Conservation (phyloP, 1,284 basidiomycete species). For the Heterobasidion parviporum region DNA sequence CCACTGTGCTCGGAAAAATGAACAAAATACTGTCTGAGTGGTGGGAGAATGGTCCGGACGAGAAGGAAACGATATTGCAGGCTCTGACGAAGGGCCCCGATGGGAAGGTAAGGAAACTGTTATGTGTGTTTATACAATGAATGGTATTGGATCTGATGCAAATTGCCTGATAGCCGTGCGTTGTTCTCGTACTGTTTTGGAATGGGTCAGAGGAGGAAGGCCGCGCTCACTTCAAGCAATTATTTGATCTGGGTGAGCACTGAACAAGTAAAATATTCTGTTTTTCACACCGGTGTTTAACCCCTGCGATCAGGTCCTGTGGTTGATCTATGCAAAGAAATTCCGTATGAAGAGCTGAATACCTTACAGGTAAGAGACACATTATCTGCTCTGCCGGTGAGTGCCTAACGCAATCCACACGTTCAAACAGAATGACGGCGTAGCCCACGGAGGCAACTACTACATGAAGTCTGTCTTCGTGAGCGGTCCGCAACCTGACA, state of each 20-base stretch:
- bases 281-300: too few relatives aligned
- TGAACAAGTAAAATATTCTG: too few relatives aligned
- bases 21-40: background rate
- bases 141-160: background rate
- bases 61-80: constrained; percentile 6
- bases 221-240: constrained; percentile 28
- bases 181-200: constrained; percentile 32
- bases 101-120: constrained; percentile 7
- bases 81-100: constrained; percentile 3
- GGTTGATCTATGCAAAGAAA: constrained; percentile 28
- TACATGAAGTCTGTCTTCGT: constrained; percentile 15
- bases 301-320: constrained; percentile 21
- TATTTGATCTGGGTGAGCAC: constrained; percentile 30
- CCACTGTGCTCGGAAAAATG: background rate
- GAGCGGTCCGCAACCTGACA: constrained; percentile 2
- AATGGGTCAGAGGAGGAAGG: constrained; percentile 40
- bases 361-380: constrained; percentile 11
- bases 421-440: constrained; percentile 11
- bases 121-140: background rate
- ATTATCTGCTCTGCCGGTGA: too few relatives aligned
- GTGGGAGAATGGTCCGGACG: constrained; percentile 1
- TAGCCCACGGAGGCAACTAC: constrained; percentile 12
- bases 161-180: constrained; percentile 19
- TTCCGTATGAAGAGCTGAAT: constrained; percentile 39
- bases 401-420: background rate